Conservation (phyloP, 305 asterid species). For the Plantago coronopus region DNA sequence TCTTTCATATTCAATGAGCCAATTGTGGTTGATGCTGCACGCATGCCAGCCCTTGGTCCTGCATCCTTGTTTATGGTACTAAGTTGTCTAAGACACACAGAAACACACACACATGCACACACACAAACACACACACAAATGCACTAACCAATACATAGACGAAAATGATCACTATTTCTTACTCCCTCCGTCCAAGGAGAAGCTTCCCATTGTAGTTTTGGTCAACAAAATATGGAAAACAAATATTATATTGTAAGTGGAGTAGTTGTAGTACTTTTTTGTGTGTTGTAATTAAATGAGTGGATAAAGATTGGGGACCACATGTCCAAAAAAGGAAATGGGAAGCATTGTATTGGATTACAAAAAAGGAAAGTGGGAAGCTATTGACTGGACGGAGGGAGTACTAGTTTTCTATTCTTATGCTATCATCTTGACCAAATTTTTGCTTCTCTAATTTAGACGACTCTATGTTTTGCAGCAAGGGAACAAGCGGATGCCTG, state of each 20-base stretch:
- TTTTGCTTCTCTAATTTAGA: constrained; percentile 22
- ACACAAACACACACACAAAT: not conserved
- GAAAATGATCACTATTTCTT: not conserved
- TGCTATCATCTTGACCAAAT: constrained; percentile 19
- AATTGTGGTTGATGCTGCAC: constrained; percentile 82
- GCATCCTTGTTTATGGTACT: constrained; percentile 91
- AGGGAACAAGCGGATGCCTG: constrained; percentile 97
- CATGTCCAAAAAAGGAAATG: too few relatives aligned
- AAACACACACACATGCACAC: too few relatives aligned
- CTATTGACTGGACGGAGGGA: too few relatives aligned
- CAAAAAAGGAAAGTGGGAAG: too few relatives aligned
- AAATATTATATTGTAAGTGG: too few relatives aligned
- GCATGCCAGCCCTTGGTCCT: constrained; percentile 87
- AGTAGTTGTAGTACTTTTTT: too few relatives aligned
- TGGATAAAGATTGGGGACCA: too few relatives aligned
- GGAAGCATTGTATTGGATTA: too few relatives aligned
- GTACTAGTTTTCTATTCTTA: constrained; percentile 12
- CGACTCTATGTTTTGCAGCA: constrained; percentile 54
- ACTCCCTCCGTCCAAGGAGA: too few relatives aligned
- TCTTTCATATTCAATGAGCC: constrained; percentile 92
- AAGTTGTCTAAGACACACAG: constrained; percentile 18
- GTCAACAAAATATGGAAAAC: too few relatives aligned
- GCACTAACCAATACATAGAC: not conserved
- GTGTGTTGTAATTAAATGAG: too few relatives aligned
- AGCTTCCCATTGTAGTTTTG: too few relatives aligned